A percentile compares a stretch with the other conserved stretches of the same genome.
Evolutionary conservation across 2,329 filamentous ascomycete species (phyloP).

Genomic region (Diaporthe humulicola): DNA sequence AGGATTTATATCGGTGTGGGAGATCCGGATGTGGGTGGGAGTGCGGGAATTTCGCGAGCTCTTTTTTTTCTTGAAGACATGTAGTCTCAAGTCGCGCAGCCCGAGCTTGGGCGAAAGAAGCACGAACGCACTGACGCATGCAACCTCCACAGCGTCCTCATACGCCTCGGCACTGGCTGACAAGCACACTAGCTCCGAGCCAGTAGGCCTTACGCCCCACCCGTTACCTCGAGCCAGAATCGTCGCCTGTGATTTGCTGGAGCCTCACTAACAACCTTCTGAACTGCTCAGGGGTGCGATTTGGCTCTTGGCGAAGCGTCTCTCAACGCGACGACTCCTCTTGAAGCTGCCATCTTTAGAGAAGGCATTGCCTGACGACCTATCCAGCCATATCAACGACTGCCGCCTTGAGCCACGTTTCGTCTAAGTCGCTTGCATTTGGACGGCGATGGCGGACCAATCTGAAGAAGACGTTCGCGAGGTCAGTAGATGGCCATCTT

Average conservation of each 20-base stretch:
- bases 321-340: slow-evolving; percentile 6
- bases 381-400: not conserved
- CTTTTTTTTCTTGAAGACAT: slow-evolving; percentile 5
- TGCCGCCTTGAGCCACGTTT: not conserved
- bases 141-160: not conserved
- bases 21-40: not conserved
- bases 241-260: slow-evolving; percentile 14
- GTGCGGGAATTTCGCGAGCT: slow-evolving; percentile 27
- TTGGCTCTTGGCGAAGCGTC: slow-evolving; percentile 8
- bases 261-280: slow-evolving; percentile 11
- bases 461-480: slow-evolving; percentile 49
- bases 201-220: slow-evolving; percentile 4
- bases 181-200: not conserved
- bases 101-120: slow-evolving; percentile 21
- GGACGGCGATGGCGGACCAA: slow-evolving; percentile 47
- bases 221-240: not conserved
- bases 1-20: not conserved
- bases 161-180: slow-evolving; percentile 24
- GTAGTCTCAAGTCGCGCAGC: slow-evolving; percentile 23
- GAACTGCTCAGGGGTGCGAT: not conserved
- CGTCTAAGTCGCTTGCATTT: not conserved
- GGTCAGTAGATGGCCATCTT: slow-evolving; percentile 40
- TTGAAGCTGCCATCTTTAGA: not conserved
- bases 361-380: not conserved
- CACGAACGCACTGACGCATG: slow-evolving; percentile 28